Evolutionary conservation across 352 stramenopile genomes (phyloP).

Genomic region (Pythium dissimile): DNA sequence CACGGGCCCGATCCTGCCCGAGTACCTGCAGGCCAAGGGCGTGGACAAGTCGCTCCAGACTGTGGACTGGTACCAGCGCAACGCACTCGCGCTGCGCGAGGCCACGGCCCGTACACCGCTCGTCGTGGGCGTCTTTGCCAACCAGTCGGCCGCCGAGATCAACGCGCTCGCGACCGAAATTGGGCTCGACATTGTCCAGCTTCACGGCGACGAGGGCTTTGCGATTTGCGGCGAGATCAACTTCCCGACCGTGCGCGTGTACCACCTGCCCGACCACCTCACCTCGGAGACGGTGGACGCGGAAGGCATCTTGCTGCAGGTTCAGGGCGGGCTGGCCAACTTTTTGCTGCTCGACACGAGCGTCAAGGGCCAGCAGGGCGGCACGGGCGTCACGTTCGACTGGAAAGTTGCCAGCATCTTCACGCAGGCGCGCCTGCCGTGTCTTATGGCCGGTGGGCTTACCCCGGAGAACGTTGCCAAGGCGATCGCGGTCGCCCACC

Average conservation of each 20-base stretch:
- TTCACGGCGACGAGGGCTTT: slow-evolving; percentile 96
- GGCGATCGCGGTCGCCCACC: slow-evolving; percentile 71
- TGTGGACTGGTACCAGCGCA: slow-evolving; percentile 79
- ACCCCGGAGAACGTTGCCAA: slow-evolving; percentile 92
- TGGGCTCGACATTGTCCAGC: slow-evolving; percentile 96
- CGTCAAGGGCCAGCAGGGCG: slow-evolving; percentile 91
- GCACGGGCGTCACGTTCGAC: slow-evolving; percentile 95
- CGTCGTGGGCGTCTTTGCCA: slow-evolving; percentile 96
- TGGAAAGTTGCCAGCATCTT: slow-evolving; percentile 93
- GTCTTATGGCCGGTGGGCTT: slow-evolving; percentile 96
- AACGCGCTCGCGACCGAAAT: slow-evolving; percentile 83
- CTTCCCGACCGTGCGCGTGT: slow-evolving; percentile 91
- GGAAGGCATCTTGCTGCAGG: slow-evolving; percentile 66
- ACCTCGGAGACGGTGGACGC: slow-evolving; percentile 70
- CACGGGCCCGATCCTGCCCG: slow-evolving; percentile 48
- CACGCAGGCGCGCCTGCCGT: slow-evolving; percentile 88
- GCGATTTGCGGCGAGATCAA: slow-evolving; percentile 76
- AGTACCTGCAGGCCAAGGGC: slow-evolving; percentile 31
- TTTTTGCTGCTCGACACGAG: slow-evolving; percentile 95
- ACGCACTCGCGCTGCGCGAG: slow-evolving; percentile 56
- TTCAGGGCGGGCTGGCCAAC: slow-evolving; percentile 64
- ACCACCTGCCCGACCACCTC: slow-evolving; percentile 89
- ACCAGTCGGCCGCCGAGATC: slow-evolving; percentile 92
- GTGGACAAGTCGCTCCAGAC: slow-evolving; percentile 27
- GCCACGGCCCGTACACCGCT: slow-evolving; percentile 78